Percentiles rank a stretch among this genome's conserved stretches.
These are phyloP conservation scores for Flaveria linearis DNA, from an alignment of 129 eudicot genomes.

Conservation along the genomic window DNA sequence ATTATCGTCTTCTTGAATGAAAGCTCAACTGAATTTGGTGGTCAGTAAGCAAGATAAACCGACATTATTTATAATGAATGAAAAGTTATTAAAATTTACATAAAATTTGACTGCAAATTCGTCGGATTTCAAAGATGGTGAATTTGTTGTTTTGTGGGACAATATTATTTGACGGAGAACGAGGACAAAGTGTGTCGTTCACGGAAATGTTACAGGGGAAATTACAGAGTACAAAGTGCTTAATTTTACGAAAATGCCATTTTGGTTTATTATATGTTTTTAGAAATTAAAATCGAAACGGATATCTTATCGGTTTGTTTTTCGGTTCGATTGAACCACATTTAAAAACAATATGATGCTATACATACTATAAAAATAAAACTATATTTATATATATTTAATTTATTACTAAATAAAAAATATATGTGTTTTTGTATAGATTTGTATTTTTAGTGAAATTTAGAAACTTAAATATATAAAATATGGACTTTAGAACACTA, in stretches of 20 bases:
- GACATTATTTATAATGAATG: conserved; percentile 7
- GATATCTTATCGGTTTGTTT: too few species aligned
- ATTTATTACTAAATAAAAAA: too few species aligned
- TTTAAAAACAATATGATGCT: too few species aligned
- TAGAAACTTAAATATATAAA: too few species aligned
- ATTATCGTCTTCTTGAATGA: too few species aligned
- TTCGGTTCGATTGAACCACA: too few species aligned
- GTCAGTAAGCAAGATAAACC: conserved; percentile 26
- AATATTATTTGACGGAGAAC: conserved; percentile 30
- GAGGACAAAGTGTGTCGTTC: conserved; percentile 40
- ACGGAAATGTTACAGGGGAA: conserved; percentile 27
- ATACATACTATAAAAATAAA: too few species aligned
- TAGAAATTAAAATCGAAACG: too few species aligned
- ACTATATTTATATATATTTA: too few species aligned
- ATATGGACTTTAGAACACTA: too few species aligned
- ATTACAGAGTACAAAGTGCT: conserved; percentile 15
- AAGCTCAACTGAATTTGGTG: neutral
- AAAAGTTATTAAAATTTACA: neutral
- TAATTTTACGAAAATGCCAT: neutral
- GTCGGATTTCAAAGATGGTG: conserved; percentile 35
- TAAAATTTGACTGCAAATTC: conserved; percentile 24
- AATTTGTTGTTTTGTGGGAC: conserved; percentile 17
- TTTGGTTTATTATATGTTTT: neutral
- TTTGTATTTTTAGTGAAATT: too few species aligned
- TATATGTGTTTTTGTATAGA: too few species aligned